Base-by-base conservation (phyloP, 148 eudicot species). In the Chenopodium suecicum region DNA sequence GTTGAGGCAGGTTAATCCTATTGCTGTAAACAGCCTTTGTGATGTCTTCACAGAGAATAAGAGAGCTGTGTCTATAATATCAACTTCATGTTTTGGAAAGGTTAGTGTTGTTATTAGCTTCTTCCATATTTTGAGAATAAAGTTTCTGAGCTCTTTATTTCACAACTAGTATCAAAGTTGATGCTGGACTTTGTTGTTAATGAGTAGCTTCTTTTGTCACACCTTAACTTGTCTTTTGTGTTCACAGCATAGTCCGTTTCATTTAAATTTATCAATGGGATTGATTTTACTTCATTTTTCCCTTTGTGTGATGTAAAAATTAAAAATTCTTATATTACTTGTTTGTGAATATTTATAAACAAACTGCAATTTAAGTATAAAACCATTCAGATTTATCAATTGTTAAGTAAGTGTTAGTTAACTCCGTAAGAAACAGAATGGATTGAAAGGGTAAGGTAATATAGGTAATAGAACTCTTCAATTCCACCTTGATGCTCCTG, bases 1-100 rank as follows among this genome's bases (percentile, higher is more conserved):
- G 3, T 72, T 70, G 34, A 50, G 19, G 75, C 71, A 96, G 99
- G 99, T 96, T 76, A 96, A 96, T 75, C 99, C 99, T 44, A 96
- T 96, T 83, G 99, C 99, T 70, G 98, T 96, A 74, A 96, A 96
- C 82, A 96, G 99, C 95, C 88, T 88, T 73, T 96, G 99, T 82
- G 91, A 96, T 65, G 98, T 96, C 68, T 96, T 96, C 78, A 89
- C 98, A 9, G 98, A 94, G 85, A 96, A 96, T 70, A 96, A 94
- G 86, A 91, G 99, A 81, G 93, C 87, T 71, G 98, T 92, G 17
- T 89, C 92, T 62, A 73, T 92, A 44, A 90, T 96, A 77, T 96
- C 98, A 80, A 94, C 97, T 19, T 81, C 81, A 72, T 73, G 88
- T 69, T 96, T 96, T 83, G 99, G 98, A 83, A 96, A 96, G 99